Conservation (phyloP, 2,329 filamentous ascomycete species). For the Tetracladium maxilliforme region DNA sequence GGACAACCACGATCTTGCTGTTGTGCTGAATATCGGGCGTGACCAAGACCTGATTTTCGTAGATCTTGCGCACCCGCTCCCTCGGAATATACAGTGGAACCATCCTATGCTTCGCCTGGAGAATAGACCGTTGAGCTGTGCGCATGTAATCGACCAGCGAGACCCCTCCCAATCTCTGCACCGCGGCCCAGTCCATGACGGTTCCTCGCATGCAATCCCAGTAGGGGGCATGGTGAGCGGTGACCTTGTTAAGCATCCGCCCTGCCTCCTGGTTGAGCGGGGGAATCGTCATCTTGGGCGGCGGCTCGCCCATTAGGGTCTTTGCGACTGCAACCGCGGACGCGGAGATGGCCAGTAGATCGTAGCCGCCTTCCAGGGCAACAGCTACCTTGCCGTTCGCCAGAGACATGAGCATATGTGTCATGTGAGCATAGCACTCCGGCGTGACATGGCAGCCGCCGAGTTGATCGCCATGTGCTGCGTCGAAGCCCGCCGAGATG, state of each 20-base stretch:
- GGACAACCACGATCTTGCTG: constrained; percentile 63
- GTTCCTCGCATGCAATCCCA: constrained; percentile 81
- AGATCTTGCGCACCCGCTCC: constrained; percentile 57
- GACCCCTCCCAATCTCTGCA: constrained; percentile 36
- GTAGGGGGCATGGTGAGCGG: constrained; percentile 49
- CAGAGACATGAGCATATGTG: constrained; percentile 95
- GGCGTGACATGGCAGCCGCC: constrained; percentile 89
- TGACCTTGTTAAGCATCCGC: constrained; percentile 40
- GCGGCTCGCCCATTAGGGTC: constrained; percentile 91
- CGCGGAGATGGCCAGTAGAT: constrained; percentile 79
- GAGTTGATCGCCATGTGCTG: constrained; percentile 81
- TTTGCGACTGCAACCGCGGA: constrained; percentile 84
- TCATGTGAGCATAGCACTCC: constrained; percentile 93
- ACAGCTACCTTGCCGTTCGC: constrained; percentile 82
- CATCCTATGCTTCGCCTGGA: constrained; percentile 66
- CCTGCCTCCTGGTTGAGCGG: constrained; percentile 42
- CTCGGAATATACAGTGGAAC: constrained; percentile 67
- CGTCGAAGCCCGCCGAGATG: constrained; percentile 91
- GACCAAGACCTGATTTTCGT: constrained; percentile 74
- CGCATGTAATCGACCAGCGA: constrained; percentile 72
- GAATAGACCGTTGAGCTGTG: constrained; percentile 54
- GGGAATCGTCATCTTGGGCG: constrained; percentile 42
- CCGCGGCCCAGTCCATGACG: constrained; percentile 35
- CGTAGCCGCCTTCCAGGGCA: constrained; percentile 92
- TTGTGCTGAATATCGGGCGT: constrained; percentile 55